Evolutionary conservation across 768 basidiomycete genomes (phyloP), one percentile per base, ranked within the genome.

Genomic region (Glaciozyma antarctica): DNA sequence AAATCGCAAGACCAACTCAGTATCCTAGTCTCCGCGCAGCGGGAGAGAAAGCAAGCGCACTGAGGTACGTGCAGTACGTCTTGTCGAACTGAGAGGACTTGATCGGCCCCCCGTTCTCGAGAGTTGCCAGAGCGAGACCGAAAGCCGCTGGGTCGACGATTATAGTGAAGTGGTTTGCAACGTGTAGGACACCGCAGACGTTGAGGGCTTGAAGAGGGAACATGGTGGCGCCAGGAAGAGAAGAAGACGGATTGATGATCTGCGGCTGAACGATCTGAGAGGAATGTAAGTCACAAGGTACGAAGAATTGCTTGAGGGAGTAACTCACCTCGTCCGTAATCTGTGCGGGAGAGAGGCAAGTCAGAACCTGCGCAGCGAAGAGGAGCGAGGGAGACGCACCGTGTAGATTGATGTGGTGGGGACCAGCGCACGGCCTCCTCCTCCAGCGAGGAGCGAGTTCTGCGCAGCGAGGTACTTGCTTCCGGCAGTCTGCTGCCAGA

Each of bases 371-470:
- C 4, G n/a, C 9, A 26, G 17, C 38, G 17, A 21, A 1, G 4
- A 24, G 6, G 34, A 32, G 24, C 28, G 21, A 10, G 43, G 32
- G 49, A 22, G 28, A 43, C 30, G 44, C 0, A 30, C 38, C 8
- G 72, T 74, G 63, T 62, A 73, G 30, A 73, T 58, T 24, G 65
- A 63, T 2, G 69, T 67, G 17, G 75, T 76, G 38, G 73, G 68
- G 0, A 76, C 75, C 30, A 75, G 64, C 0, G 74, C 72, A 2
- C 38, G 30, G 19, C 69, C 64, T 5, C 57, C 68, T 13, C 71
- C 72, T 34, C 64, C 52, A 7, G 34, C 19, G 0, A 56, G 32
- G 10, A 41, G 34, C 1, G 54, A 15, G 59, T 74, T 73, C 52
- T 70, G 68, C 15, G 75, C 75, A 8, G 55, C 59, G 34, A 76